Evolutionary conservation across 2,329 filamentous ascomycete genomes (phyloP).

Genomic region (Aspergillus cejpii): DNA sequence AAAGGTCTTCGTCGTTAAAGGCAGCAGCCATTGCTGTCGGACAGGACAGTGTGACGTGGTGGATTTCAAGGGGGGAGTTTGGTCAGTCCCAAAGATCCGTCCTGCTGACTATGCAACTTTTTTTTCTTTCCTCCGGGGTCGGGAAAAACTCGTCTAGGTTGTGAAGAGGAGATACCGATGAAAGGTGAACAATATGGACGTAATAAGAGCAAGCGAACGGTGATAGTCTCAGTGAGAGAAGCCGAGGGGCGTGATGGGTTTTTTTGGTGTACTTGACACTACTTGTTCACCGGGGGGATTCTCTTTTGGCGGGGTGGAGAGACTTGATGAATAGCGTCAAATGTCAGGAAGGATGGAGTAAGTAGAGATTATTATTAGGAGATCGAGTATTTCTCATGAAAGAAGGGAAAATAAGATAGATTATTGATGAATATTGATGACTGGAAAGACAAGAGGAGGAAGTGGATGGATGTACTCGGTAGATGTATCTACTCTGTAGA

Average conservation of each 20-base stretch:
- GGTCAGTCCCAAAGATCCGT: constrained; percentile 13
- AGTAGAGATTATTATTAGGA: too few relatives aligned
- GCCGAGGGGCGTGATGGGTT: not conserved
- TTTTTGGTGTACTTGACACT: too few relatives aligned
- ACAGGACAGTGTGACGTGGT: constrained; percentile 34
- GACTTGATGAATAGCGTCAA: too few relatives aligned
- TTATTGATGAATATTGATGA: not conserved
- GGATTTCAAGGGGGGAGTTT: constrained; percentile 30
- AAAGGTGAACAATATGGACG: not conserved
- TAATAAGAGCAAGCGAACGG: not conserved
- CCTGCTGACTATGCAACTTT: constrained; percentile 20
- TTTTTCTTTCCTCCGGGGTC: constrained; percentile 1
- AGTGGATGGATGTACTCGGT: too few relatives aligned
- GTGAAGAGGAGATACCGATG: not conserved
- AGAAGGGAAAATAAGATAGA: not conserved
- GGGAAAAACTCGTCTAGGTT: not conserved
- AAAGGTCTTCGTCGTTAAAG: constrained; percentile 76
- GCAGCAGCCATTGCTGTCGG: constrained; percentile 32
- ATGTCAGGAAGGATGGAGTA: too few relatives aligned
- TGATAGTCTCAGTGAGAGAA: not conserved
- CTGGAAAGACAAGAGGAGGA: not conserved
- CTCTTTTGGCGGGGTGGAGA: not conserved
- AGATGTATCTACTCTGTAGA: too few relatives aligned
- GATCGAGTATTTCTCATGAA: too few relatives aligned
- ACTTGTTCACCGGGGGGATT: too few relatives aligned